Evolutionary conservation across 2,329 filamentous ascomycete genomes (phyloP).

Genomic region (Magnaporthiopsis rhizophila): DNA sequence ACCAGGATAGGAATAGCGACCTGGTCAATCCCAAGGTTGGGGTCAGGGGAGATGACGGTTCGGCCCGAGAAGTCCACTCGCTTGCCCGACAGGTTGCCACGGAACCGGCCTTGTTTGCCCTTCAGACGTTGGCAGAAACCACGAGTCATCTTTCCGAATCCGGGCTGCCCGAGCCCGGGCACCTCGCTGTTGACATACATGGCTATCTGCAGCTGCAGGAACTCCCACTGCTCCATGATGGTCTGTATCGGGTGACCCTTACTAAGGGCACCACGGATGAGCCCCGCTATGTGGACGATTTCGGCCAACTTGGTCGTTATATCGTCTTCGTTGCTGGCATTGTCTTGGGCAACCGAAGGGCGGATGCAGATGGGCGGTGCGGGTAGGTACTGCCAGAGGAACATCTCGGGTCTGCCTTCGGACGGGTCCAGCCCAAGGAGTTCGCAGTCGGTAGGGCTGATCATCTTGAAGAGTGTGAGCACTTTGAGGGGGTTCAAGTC

Average conservation of each 20-base stretch:
- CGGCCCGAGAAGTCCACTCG: slow-evolving; percentile 97
- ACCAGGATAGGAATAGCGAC: slow-evolving; percentile 87
- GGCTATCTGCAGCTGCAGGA: slow-evolving; percentile 86
- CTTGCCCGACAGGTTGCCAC: slow-evolving; percentile 94
- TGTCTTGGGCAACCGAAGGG: slow-evolving; percentile 88
- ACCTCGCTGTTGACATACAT: slow-evolving; percentile 98
- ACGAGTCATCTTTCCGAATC: slow-evolving; percentile 79
- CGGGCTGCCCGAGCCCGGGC: slow-evolving; percentile 81
- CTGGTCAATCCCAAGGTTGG: slow-evolving; percentile 86
- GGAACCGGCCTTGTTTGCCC: slow-evolving; percentile 94
- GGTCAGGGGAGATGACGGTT: slow-evolving; percentile 96
- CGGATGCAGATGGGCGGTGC: slow-evolving; percentile 91
- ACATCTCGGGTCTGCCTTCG: slow-evolving; percentile 89
- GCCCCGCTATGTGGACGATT: slow-evolving; percentile 84
- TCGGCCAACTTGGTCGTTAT: slow-evolving; percentile 95
- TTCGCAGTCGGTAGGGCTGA: slow-evolving; percentile 80
- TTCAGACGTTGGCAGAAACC: slow-evolving; percentile 94
- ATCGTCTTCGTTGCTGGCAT: slow-evolving; percentile 90
- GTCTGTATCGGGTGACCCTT: slow-evolving; percentile 80
- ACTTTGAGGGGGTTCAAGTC: slow-evolving; percentile 87
- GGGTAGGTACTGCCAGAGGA: slow-evolving; percentile 93
- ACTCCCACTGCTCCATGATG: slow-evolving; percentile 98
- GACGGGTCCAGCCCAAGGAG: slow-evolving; percentile 79
- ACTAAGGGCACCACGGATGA: slow-evolving; percentile 73
- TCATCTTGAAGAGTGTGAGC: slow-evolving; percentile 83